Percentiles rank a stretch among this genome's conserved stretches.
Evolutionary conservation across 2,329 filamentous ascomycete species (phyloP).

Genomic region (Colletotrichum godetiae): DNA sequence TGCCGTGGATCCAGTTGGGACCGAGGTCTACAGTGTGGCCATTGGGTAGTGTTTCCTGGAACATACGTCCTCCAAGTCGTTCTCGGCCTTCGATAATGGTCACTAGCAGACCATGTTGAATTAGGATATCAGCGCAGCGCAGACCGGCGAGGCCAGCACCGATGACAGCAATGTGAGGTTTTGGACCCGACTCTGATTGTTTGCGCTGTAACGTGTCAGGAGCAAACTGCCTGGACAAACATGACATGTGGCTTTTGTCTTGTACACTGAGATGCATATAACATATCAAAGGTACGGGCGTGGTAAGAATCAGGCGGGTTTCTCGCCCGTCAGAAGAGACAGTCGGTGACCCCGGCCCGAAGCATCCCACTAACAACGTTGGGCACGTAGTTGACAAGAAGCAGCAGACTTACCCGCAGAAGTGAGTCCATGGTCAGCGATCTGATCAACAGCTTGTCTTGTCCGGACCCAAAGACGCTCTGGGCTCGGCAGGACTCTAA

Average conservation of each 20-base stretch:
- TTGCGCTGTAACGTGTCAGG: conserved; percentile 32
- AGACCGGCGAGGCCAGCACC: conserved; percentile 78
- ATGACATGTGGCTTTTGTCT: conserved; percentile 1
- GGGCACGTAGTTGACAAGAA: conserved; percentile 23
- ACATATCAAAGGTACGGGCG: conserved; percentile 10
- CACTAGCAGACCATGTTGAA: conserved; percentile 73
- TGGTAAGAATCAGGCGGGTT: conserved; percentile 1
- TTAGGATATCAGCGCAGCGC: conserved; percentile 75
- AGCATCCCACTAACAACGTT: conserved; percentile 31
- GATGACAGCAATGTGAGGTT: conserved; percentile 72
- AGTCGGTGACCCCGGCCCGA: conserved; percentile 10
- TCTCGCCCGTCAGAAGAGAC: conserved; percentile 16
- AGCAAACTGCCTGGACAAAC: conserved; percentile 8
- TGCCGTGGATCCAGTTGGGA: conserved; percentile 86
- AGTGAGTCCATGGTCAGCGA: conserved; percentile 46
- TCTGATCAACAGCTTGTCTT: conserved; percentile 42
- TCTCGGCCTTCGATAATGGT: conserved; percentile 77
- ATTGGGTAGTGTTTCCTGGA: conserved; percentile 61
- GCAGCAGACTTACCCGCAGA: conserved; percentile 47
- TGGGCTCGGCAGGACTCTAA: conserved; percentile 54
- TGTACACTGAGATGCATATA: not conserved
- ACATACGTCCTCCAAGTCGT: conserved; percentile 74
- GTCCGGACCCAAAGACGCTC: conserved; percentile 46
- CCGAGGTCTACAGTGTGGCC: conserved; percentile 68
- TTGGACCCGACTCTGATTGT: conserved; percentile 38